Evolutionary conservation across 2,329 filamentous ascomycete species (phyloP).

Genomic region (Fusarium annulatum): DNA sequence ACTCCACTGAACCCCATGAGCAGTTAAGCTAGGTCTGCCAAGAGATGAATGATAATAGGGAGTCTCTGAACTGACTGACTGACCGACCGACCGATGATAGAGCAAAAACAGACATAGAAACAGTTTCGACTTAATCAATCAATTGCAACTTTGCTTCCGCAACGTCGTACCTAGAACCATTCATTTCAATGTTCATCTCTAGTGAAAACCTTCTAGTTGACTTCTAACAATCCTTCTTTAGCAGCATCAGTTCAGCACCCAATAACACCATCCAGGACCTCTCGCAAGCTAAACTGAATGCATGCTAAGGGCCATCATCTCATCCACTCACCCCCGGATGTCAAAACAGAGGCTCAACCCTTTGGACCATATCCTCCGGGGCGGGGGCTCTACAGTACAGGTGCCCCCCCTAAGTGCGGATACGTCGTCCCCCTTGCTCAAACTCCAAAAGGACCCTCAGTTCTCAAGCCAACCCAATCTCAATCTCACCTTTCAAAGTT

Average conservation of each 20-base stretch:
- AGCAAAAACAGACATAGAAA: not conserved
- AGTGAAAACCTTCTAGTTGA: slow-evolving; percentile 21
- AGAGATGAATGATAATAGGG: not conserved
- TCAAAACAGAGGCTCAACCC: slow-evolving; percentile 20
- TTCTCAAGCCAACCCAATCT: slow-evolving; percentile 25
- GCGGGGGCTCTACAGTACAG: not conserved
- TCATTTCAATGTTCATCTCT: not conserved
- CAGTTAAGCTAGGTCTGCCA: not conserved
- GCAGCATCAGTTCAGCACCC: not conserved
- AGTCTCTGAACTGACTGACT: not conserved
- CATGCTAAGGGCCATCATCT: not conserved
- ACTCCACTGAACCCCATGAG: slow-evolving; percentile 2
- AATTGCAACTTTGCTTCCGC: not conserved
- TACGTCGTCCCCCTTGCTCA: not conserved
- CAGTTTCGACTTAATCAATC: not conserved
- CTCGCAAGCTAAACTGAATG: slow-evolving; percentile 13
- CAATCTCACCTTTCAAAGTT: slow-evolving; percentile 25
- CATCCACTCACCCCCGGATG: not conserved
- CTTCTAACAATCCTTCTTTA: slow-evolving; percentile 7
- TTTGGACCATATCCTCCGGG: slow-evolving; percentile 20
- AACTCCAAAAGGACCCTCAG: slow-evolving; percentile 14
- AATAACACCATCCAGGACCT: not conserved
- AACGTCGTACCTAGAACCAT: not conserved
- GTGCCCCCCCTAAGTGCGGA: not conserved
- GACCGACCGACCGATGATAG: not conserved